phyloP scores from a whole-genome alignment of 2,329 filamentous ascomycete species.

The Westerdykella aurantiaca region DNA sequence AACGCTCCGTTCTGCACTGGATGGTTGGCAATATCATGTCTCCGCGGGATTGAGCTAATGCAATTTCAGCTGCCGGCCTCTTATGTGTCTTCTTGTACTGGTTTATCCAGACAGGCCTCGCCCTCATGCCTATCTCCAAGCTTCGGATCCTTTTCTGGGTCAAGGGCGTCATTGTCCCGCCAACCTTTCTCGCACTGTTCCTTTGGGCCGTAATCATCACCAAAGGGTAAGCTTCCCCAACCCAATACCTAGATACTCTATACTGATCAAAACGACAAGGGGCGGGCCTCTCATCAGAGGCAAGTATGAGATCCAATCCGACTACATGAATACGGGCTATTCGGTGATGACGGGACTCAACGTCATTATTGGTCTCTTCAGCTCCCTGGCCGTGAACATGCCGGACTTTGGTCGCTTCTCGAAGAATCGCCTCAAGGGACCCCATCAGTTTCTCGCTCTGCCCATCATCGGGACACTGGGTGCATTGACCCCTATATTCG shows the following conservation, averaged over 20 bases:
- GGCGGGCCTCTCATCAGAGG: slow-evolving; percentile 40
- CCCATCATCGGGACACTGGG: slow-evolving; percentile 45
- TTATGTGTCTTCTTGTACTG: slow-evolving; percentile 51
- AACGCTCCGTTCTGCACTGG: not conserved
- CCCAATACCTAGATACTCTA: not conserved
- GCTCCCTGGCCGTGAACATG: slow-evolving; percentile 48
- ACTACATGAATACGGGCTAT: slow-evolving; percentile 43
- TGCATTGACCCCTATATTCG: slow-evolving; percentile 45
- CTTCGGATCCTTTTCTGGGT: slow-evolving; percentile 42
- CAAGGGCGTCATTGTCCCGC: slow-evolving; percentile 41
- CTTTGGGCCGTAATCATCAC: slow-evolving; percentile 42
- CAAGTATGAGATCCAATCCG: slow-evolving; percentile 29
- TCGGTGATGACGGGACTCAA: slow-evolving; percentile 42
- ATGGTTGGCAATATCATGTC: not conserved
- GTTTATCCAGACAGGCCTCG: slow-evolving; percentile 42
- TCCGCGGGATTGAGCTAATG: not conserved
- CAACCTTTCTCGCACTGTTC: slow-evolving; percentile 41
- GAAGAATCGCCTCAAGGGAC: slow-evolving; percentile 38
- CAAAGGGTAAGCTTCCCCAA: slow-evolving; percentile 22
- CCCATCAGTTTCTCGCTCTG: slow-evolving; percentile 45
- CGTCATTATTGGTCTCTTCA: slow-evolving; percentile 47
- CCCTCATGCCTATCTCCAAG: slow-evolving; percentile 42
- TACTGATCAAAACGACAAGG: slow-evolving; percentile 3
- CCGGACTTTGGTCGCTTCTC: slow-evolving; percentile 42
- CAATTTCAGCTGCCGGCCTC: slow-evolving; percentile 40